Percentiles rank a stretch among this genome's conserved stretches.
phyloP scores from a whole-genome alignment of 2,329 filamentous ascomycete species.

The Emmonsiellopsis sp. region DNA sequence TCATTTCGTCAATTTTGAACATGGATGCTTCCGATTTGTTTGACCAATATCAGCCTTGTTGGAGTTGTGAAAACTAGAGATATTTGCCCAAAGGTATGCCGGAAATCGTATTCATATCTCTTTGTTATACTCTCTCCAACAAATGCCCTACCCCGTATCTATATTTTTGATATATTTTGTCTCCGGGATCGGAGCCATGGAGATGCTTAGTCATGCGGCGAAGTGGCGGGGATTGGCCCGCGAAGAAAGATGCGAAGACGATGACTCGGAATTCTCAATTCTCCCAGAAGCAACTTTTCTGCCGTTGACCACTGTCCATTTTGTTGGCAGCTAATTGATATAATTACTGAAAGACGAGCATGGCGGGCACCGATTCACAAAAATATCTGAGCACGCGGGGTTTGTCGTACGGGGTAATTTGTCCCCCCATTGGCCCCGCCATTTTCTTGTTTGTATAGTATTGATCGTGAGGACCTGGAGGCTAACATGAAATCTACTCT shows the following conservation, averaged over 20 bases:
- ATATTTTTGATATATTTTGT: neutral
- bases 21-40: too few relatives aligned
- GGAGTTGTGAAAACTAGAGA: too few relatives aligned
- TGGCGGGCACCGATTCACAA: slow-evolving; percentile 37
- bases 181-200: neutral
- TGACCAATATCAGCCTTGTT: too few relatives aligned
- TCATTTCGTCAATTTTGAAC: too few relatives aligned
- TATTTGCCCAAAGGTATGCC: too few relatives aligned
- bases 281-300: neutral
- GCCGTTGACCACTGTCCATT: neutral
- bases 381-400: slow-evolving; percentile 55
- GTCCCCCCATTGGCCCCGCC: neutral
- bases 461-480: neutral
- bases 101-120: too few relatives aligned
- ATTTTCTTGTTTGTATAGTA: neutral
- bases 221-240: neutral
- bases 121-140: too few relatives aligned
- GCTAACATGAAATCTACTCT: neutral
- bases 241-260: neutral
- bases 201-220: neutral
- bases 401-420: slow-evolving; percentile 52
- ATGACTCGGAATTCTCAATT: neutral
- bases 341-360: neutral
- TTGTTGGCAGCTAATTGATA: neutral
- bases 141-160: too few relatives aligned